Percentiles rank a stretch among this genome's conserved stretches.
Conservation (phyloP, 1,139 yeast species). For the Entelexis sorbosivorans region DNA sequence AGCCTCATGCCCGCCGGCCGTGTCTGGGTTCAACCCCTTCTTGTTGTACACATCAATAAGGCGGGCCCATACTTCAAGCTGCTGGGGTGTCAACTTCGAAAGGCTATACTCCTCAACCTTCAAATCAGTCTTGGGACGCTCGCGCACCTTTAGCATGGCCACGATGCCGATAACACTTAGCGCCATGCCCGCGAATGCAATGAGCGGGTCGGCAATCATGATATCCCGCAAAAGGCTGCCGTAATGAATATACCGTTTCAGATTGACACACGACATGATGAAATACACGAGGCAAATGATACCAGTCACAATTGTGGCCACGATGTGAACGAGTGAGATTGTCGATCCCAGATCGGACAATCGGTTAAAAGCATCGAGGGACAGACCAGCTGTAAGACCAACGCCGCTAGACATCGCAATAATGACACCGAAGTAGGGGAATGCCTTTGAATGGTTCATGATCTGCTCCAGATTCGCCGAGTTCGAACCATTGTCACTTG, state of each 20-base stretch:
- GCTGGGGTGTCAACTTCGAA: constrained; percentile 27
- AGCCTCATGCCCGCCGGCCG: constrained; percentile 34
- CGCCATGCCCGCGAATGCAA: constrained; percentile 24
- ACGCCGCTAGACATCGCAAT: constrained; percentile 23
- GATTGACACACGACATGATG: constrained; percentile 20
- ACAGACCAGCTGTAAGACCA: constrained; percentile 25
- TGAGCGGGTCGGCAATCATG: constrained; percentile 26
- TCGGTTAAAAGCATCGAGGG: constrained; percentile 26
- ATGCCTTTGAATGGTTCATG: constrained; percentile 17
- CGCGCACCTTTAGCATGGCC: constrained; percentile 23
- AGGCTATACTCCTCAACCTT: constrained; percentile 34
- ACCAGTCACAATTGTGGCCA: constrained; percentile 18
- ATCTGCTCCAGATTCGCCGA: not conserved
- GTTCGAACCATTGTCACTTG: not conserved
- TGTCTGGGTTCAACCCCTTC: constrained; percentile 30
- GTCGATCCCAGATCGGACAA: constrained; percentile 23
- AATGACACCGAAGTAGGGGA: constrained; percentile 24
- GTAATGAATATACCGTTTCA: constrained; percentile 9
- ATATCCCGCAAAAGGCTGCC: constrained; percentile 14
- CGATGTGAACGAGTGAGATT: constrained; percentile 23
- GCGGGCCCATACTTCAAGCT: constrained; percentile 34
- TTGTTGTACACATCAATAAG: constrained; percentile 32
- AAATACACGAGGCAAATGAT: constrained; percentile 24
- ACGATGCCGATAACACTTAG: constrained; percentile 23
- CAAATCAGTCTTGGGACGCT: constrained; percentile 27